Evolutionary conservation across 495 filamentous ascomycete genomes (phyloP).

Genomic region (Neurospora sp.): DNA sequence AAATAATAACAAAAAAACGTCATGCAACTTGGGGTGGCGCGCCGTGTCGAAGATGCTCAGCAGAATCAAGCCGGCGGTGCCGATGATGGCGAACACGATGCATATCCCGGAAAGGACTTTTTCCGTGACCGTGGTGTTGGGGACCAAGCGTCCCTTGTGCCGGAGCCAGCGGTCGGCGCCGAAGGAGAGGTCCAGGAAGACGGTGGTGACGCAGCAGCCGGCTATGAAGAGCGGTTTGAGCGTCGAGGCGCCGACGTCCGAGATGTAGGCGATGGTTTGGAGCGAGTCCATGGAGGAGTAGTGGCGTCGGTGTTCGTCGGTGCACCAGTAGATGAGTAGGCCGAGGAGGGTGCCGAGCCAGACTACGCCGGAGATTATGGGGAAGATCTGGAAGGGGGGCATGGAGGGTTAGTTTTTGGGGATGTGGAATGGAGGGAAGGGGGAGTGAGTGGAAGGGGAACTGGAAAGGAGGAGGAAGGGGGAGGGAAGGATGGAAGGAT

Average conservation of each 20-base stretch:
- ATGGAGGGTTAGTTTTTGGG: neutral
- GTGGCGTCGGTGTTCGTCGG: conserved; percentile 41
- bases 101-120: conserved; percentile 57
- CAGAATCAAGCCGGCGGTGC: conserved; percentile 69
- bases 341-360: conserved; percentile 61
- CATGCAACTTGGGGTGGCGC: conserved; percentile 54
- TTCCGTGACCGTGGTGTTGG: conserved; percentile 57
- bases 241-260: conserved; percentile 59
- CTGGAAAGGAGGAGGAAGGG: neutral
- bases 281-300: conserved; percentile 56
- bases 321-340: conserved; percentile 52
- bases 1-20: conserved; percentile 72
- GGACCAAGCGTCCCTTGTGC: conserved; percentile 60
- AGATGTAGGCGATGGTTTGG: conserved; percentile 74
- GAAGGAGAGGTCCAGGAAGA: conserved; percentile 78
- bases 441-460: neutral
- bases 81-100: conserved; percentile 65
- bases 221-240: conserved; percentile 85
- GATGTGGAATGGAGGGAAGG: neutral
- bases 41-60: conserved; percentile 77
- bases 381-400: conserved; percentile 62
- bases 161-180: conserved; percentile 73
- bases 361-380: conserved; percentile 64
- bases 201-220: conserved; percentile 65
- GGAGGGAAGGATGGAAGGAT: neutral